Evolutionary conservation across 805 yeast species (phyloP), one percentile per base, ranked within the genome.

Genomic region (Candida andamanensis): DNA sequence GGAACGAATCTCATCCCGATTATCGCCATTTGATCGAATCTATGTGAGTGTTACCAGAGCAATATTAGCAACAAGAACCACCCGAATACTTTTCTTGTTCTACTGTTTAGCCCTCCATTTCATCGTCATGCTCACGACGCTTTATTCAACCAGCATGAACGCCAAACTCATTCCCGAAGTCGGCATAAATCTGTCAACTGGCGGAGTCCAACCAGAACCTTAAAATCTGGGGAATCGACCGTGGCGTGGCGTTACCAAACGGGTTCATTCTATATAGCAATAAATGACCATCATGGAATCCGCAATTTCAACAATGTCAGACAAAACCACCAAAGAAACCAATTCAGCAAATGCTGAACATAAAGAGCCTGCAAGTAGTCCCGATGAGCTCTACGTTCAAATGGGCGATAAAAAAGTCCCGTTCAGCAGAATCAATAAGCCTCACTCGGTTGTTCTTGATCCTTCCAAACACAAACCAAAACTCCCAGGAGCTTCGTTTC

Each of bases 1-100:
- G 21, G 86, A 81, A 46, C 67, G 95, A 43, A 79, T 83, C 28
- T 70, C 72, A 30, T 76, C 87, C 6, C 72, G 75, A 29, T 65
- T 87, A 53, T 78, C 89, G 2, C 83, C 92, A 2, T 51, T 83
- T 35, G 97, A 92, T 46, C 68, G 94, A 37, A 57, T 84, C n/a
- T 82, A 80, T 42, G 75, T 78, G 37, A 75, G 78, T 36, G 67
- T 83, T 39, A 80, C 95, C 1, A 68, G 85, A 42, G 72, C 83
- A 0, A 73, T 87, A n/a, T 60, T 87, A 36, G 80, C 89, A 12
- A 85, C 85, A 32, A 69, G 81, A 42, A 58, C 76, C 11, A 78
- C 89, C 6, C 60, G 97, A 46, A 71, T 80, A 67, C 51, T 82
- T 26, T 85, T 86, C 54, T 67, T 85, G 28, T 63, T 67, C 3